These are phyloP conservation scores for Diutina ranongensis DNA, from an alignment of 1,139 yeast genomes.

Conservation along the genomic window DNA sequence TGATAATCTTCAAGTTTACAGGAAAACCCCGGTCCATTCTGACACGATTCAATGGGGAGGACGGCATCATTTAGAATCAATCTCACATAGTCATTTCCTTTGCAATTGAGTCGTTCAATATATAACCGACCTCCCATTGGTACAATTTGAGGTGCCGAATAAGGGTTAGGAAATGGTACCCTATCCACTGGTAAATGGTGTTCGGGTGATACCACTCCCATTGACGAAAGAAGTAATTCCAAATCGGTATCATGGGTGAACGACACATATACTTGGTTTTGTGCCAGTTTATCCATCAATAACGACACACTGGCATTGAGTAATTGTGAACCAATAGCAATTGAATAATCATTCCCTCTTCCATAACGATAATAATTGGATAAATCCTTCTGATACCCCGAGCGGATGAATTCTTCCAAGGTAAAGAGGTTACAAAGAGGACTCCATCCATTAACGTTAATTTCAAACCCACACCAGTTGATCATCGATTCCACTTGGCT, in stretches of 20 bases:
- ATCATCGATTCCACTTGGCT: slow-evolving; percentile 30
- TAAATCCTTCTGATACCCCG: slow-evolving; percentile 35
- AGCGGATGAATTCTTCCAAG: slow-evolving; percentile 33
- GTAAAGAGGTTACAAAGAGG: slow-evolving; percentile 42
- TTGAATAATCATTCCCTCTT: slow-evolving; percentile 35
- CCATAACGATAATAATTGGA: slow-evolving; percentile 37
- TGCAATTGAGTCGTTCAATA: slow-evolving; percentile 2
- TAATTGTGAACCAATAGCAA: slow-evolving; percentile 34
- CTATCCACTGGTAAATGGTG: slow-evolving; percentile 1
- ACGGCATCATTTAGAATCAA: slow-evolving; percentile 6
- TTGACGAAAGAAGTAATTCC: slow-evolving; percentile 1
- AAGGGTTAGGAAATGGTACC: not conserved
- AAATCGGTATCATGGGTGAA: slow-evolving; percentile 7
- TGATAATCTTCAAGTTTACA: slow-evolving; percentile 3
- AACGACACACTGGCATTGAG: slow-evolving; percentile 37
- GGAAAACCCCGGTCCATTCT: slow-evolving; percentile 6
- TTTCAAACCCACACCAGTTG: slow-evolving; percentile 42
- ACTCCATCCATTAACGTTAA: slow-evolving; percentile 36
- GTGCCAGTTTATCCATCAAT: slow-evolving; percentile 17
- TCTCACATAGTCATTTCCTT: slow-evolving; percentile 2
- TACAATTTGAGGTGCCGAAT: not conserved
- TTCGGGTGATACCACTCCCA: not conserved
- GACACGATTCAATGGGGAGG: slow-evolving; percentile 4
- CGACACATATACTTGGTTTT: slow-evolving; percentile 3
- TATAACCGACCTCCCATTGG: slow-evolving; percentile 6